These are phyloP conservation scores for Perkinsus chesapeaki DNA, from an alignment of 169 alveolate genomes.

Conservation along the genomic window DNA sequence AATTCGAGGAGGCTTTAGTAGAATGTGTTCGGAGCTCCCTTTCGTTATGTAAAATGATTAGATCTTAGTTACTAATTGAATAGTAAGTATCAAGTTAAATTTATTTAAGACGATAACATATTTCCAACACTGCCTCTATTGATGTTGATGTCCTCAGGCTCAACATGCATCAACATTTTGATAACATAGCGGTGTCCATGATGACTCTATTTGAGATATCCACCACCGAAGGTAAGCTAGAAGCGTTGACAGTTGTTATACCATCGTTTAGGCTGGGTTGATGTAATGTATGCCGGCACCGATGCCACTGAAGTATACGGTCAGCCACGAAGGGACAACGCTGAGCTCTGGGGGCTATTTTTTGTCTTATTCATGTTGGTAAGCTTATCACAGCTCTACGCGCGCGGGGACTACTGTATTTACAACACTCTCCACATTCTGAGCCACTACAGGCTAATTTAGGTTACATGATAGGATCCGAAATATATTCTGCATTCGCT, in stretches of 20 bases:
- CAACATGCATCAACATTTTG: conserved; percentile 32
- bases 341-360: conserved; percentile 19
- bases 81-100: too few species aligned
- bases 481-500: too few species aligned
- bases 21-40: too few species aligned
- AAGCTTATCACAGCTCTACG: too few species aligned
- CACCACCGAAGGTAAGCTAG: conserved; percentile 40
- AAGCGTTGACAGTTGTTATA: neutral
- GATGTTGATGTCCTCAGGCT: neutral
- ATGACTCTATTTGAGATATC: conserved; percentile 43
- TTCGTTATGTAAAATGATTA: too few species aligned
- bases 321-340: conserved; percentile 1
- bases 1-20: too few species aligned
- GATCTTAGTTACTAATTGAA: too few species aligned
- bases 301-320: conserved; percentile 29
- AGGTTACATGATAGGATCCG: too few species aligned
- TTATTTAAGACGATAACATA: too few species aligned
- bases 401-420: too few species aligned
- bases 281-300: conserved; percentile 43
- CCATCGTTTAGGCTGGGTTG: conserved; percentile 36
- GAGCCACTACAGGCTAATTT: neutral
- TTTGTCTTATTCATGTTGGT: conserved; percentile 38
- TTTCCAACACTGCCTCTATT: neutral
- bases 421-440: neutral
- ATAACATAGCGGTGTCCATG: conserved; percentile 40